phyloP scores from a whole-genome alignment of 306 rosid species.

The apple (Malus domestica) region ASM211411v1 NC_041789.1:25929501-25930000 shows the following conservation, averaged over 20 bases:
- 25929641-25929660: neutral
- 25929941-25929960: too few relatives aligned
- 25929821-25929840: neutral
- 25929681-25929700: neutral
- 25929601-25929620: neutral
- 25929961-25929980: too few relatives aligned
- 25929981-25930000: too few relatives aligned
- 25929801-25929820: neutral
- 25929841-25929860: neutral
- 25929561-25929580: too few relatives aligned
- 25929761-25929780: neutral
- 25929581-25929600: neutral
- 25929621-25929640: neutral
- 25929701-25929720: neutral
- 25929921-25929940: too few relatives aligned
- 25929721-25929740: neutral
- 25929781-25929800: neutral
- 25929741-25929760: neutral
- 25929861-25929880: too few relatives aligned
- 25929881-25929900: too few relatives aligned
- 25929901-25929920: too few relatives aligned
- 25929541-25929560: too few relatives aligned
- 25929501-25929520: too few relatives aligned
- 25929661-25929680: neutral
- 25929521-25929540: too few relatives aligned